These are phyloP conservation scores for Paraurostyla sp. DNA, from an alignment of 73 alveolate genomes.

Conservation along the genomic window DNA sequence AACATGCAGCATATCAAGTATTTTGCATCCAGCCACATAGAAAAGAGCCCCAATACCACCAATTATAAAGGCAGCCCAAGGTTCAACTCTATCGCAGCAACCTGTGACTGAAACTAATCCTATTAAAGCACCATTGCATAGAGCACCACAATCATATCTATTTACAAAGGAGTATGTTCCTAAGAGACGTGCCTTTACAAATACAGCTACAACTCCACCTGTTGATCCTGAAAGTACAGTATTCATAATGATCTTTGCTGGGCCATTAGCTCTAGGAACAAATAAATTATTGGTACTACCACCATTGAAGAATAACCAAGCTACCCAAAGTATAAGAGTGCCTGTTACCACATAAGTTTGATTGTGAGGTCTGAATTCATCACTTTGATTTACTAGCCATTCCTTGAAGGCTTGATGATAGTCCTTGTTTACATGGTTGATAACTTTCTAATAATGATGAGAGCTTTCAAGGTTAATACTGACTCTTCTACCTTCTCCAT, in stretches of 20 bases:
- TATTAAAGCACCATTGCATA: slow-evolving; percentile 75
- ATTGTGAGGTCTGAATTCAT: slow-evolving; percentile 75
- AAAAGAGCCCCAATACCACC: slow-evolving; percentile 64
- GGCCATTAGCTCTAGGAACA: slow-evolving; percentile 25
- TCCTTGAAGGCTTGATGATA: slow-evolving; percentile 50
- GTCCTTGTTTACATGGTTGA: slow-evolving; percentile 58
- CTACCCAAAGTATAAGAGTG: slow-evolving; percentile 80
- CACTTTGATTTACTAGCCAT: slow-evolving; percentile 49
- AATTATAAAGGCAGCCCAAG: slow-evolving; percentile 69
- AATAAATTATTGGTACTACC: slow-evolving; percentile 69
- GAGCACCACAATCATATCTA: slow-evolving; percentile 49
- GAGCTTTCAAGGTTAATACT: slow-evolving; percentile 42
- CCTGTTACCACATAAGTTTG: slow-evolving; percentile 73
- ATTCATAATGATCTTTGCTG: slow-evolving; percentile 71
- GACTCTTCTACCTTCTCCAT: slow-evolving; percentile 8
- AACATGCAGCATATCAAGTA: slow-evolving; percentile 46
- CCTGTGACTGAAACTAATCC: slow-evolving; percentile 82
- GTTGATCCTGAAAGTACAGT: slow-evolving; percentile 65
- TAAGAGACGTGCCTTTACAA: slow-evolving; percentile 67
- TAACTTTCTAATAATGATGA: slow-evolving; percentile 40
- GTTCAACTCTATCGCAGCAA: slow-evolving; percentile 57
- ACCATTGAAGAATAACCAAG: slow-evolving; percentile 83
- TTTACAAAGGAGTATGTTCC: slow-evolving; percentile 13
- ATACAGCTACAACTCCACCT: slow-evolving; percentile 62
- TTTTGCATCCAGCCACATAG: slow-evolving; percentile 49